Base-by-base conservation (phyloP, 352 stramenopile species). In the Pythium aquatile region DNA sequence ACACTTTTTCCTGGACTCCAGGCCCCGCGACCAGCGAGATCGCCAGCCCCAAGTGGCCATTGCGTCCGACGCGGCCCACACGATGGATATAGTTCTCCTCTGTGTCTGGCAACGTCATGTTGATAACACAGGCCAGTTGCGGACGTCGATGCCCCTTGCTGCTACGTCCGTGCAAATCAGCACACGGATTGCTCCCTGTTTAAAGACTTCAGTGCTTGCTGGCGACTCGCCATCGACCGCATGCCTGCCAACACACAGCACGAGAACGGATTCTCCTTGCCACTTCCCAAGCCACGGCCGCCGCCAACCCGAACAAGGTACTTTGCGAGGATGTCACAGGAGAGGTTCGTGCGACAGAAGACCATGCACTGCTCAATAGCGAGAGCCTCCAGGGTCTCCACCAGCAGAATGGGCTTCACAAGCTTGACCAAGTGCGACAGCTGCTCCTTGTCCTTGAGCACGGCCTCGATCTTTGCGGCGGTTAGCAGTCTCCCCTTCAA, bases 181-280 rank as follows among this genome's bases (percentile, higher is more conserved):
- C 17, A 47, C 39, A 8, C 39, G 39, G 39, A 47, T 47, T 8
- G 20, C 39, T 24, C 39, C 39, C 5, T 24, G 39, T 47, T 47
- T 47, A 16, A 47, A 47, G 39, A 3, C 5, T 47, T 16, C 3
- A 47, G 9, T 0, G 39, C 13, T 24, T 47, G 39, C 39, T 47
- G 39, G 13, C 39, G 39, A 47, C 39, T 47, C 39, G 39, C 39
- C 39, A 47, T 47, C 39, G 39, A 47, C 3, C 39, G 39, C 39
- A 47, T 47, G 5, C 39, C 39, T 16, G 39, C 39, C 39, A 47
- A 24, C 39, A 47, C 39, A 47, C 14, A 47, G 39, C 39, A 47
- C 39, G 39, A 47, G 17, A 47, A 47, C 17, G 39, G 39, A 47
- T 47, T 47, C 39, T 47, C 39, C 17, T 47, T 47, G 39, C 39